Evolutionary conservation across 2,329 filamentous ascomycete species (phyloP).

Genomic region (Diaporthe vexans): DNA sequence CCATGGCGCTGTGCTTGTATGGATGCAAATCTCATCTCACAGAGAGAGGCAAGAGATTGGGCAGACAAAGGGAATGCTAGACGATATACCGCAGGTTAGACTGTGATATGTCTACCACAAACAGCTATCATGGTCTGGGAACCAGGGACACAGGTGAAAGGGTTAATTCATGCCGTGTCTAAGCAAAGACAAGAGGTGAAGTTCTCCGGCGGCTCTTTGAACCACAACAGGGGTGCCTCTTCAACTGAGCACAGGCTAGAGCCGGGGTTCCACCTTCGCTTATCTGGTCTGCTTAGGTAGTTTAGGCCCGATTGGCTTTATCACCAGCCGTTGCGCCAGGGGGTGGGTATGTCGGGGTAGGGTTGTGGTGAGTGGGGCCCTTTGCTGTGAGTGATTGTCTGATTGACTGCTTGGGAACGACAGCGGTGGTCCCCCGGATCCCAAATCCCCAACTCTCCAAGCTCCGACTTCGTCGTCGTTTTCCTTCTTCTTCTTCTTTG

Average conservation of each 20-base stretch:
- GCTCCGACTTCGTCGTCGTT: background rate
- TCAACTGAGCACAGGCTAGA: background rate
- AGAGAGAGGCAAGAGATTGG: background rate
- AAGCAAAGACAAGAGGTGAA: constrained; percentile 1
- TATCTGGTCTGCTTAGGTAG: constrained; percentile 1
- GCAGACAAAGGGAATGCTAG: background rate
- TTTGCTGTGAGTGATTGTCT: constrained; percentile 13
- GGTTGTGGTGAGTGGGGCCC: constrained; percentile 3
- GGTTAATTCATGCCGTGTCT: constrained; percentile 6
- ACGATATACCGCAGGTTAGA: background rate
- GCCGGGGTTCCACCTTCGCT: constrained; percentile 19
- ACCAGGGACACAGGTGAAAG: background rate
- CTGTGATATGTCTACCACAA: background rate
- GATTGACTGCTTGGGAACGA: constrained; percentile 20
- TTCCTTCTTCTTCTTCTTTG: constrained; percentile 1
- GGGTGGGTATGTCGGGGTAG: constrained; percentile 18
- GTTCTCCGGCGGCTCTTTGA: constrained; percentile 25
- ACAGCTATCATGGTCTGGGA: background rate
- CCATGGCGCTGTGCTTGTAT: no score
- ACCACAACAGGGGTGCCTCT: constrained; percentile 8
- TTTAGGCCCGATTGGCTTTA: constrained; percentile 8
- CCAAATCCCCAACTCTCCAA: constrained; percentile 13
- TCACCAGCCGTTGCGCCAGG: background rate
- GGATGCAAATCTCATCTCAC: no score
- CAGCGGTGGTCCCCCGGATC: constrained; percentile 27